Evolutionary conservation across 345 rosid genomes (phyloP), one percentile per base, ranked within the genome.

Genomic region (Conringia planisiliqua): DNA sequence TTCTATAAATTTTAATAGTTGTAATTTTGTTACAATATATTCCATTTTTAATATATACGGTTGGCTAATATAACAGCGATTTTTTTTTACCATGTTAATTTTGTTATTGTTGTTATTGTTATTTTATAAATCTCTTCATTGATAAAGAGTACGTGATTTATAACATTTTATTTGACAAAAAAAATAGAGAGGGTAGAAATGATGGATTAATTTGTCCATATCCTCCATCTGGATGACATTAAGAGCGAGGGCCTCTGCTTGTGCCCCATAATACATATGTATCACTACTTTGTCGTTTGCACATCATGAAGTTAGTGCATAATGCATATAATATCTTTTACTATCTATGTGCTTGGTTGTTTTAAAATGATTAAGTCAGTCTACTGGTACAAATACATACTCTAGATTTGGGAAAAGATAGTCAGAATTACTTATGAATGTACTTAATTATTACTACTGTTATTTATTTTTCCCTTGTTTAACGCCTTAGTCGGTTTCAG

Each of bases 221-320:
- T 69, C 62, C 30, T 75, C 64, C 70, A 62, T 62, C 66, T 70
- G 44, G 80, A 76, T 63, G 80, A 62, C 75, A 76, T 63, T 76
- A 76, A 70, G 75, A 69, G 57, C 26, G 40, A 69, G 71, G 80
- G 71, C 61, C 75, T 55, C 26, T 36, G 29, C 66, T 62, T 63
- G 66, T 70, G 36, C 66, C 65, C 71, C 71, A 68, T 61, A 39
- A 66, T 66, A 26, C 46, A 55, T 38, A 27, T 52, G 47, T 52
- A 60, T 39, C 57, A 43, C 75, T 69, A 52, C 79, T 69, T 76
- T 76, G 75, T 76, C 71, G 71, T 76, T 35, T 70, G 66, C 66
- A 63, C 61, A 63, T 70, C 75, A 76, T 63, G 75, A 62, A 69
- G 71, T 62, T 69, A 76, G 71, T 76, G 70, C 80, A 54, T 62